These are phyloP conservation scores for Protomyces gravidus DNA, from an alignment of 1,139 yeast genomes.

Conservation along the genomic window DNA sequence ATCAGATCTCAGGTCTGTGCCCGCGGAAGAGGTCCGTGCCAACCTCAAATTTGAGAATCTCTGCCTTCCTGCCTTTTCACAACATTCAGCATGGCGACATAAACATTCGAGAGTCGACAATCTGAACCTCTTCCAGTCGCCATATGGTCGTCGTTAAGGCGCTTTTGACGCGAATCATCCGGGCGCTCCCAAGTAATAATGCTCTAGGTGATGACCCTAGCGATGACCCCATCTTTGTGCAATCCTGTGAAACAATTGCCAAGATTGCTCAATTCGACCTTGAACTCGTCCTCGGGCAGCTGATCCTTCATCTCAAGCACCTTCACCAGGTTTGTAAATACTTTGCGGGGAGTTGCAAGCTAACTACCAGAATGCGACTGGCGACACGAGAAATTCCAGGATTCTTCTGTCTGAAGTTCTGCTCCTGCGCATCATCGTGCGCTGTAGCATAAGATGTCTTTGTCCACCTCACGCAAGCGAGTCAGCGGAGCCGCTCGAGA, in stretches of 20 bases:
- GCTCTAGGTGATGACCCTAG: neutral
- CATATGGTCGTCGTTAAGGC: slow-evolving; percentile 3
- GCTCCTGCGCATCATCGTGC: neutral
- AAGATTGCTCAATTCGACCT: neutral
- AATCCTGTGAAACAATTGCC: neutral
- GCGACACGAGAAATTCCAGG: neutral
- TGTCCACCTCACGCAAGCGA: neutral
- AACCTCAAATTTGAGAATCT: too few species aligned
- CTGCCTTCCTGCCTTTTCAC: neutral
- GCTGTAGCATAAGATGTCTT: neutral
- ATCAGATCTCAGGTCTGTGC: too few species aligned
- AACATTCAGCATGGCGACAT: neutral
- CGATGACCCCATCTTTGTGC: neutral
- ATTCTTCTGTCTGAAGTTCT: neutral
- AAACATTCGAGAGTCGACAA: neutral
- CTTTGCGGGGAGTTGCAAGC: neutral
- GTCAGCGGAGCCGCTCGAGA: neutral
- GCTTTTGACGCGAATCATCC: neutral
- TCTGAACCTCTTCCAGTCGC: neutral
- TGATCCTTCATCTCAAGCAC: neutral
- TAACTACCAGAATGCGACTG: neutral
- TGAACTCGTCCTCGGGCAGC: neutral
- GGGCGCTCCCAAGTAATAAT: neutral
- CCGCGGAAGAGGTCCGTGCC: too few species aligned
- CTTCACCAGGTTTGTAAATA: neutral